Base-by-base conservation (phyloP, 2,329 filamentous ascomycete genomes). In the Microdochium trichocladiopsis region DNA sequence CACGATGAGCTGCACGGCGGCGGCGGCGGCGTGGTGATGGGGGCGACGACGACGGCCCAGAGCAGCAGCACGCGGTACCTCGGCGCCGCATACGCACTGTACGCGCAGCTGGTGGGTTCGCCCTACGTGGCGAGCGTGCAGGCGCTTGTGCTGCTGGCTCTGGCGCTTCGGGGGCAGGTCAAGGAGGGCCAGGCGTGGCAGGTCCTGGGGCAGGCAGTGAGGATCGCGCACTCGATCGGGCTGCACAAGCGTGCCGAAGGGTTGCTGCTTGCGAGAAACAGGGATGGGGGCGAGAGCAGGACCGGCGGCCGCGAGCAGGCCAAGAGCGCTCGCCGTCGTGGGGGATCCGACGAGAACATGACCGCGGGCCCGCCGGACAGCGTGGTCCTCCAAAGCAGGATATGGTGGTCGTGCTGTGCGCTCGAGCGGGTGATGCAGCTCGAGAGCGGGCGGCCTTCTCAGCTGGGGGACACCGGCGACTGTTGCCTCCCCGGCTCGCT, bases 111-210 rank as follows among this genome's bases (percentile, higher is more conserved):
- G 2, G 52, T 57, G 4, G 55, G 55, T 0, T 52, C 51, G 2
- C 60, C 60, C 0, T 61, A 61, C 48, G 18, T 56, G 6, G 37
- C 49, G 3, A 61, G 58, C 21, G 56, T 63, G 2, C 58, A 63
- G 37, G 55, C 58, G 21, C 51, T 63, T 1, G 41, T 58, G 1
- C 57, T 63, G 1, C 45, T 62, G 6, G 43, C 54, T 8, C 36
- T 62, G 0, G 54, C 55, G 0, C 52, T 63, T 1, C 50, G 58
- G n/a, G 56, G 54, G 1, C 54, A 54, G 1, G 50, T 51, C 4
- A 60, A 59, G 22, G 60, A 63, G n/a, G 60, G 60, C 0, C 60
- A 62, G 49, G 56, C 57, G 3, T 63, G 60, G 60, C 60, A 63
- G n/a, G 51, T 60, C 1, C 49, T 57, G 11, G 61, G 61, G 0